Base-by-base conservation (phyloP, 768 basidiomycete species). In the Serpula lacrymans region DNA sequence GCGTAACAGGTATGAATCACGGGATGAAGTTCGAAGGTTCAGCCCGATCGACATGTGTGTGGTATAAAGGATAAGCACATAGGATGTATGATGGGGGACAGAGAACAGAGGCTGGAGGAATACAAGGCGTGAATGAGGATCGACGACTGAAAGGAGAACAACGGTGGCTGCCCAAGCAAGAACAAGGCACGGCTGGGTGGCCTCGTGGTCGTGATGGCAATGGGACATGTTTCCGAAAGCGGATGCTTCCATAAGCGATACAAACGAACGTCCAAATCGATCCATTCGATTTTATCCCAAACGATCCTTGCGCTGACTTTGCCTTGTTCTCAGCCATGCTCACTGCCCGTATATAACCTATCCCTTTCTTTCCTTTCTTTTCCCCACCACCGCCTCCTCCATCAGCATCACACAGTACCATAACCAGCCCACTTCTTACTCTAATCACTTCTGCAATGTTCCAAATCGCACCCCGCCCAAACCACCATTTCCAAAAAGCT, bases 401-500 rank as follows among this genome's bases (percentile, higher is more conserved):
- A 46, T 37, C 13, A 21, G 13, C 37, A 13, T 18, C 36, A 34
- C 23, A 34, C 42, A 7, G 45, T 36, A 47, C 47, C 43, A 33
- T 18, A 33, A 33, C 14, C 31, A 39, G 8, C 20, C 34, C 21
- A 30, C 17, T 18, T 21, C 22, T n/a, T 14, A n/a, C n/a, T n/a
- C 22, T 34, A 18, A 33, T n/a, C 44, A 34, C 2, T 31, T 29
- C 46, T 46, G 58, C 50, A 49, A 62, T 62, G 60, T 60, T 64
- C 51, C 60, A 62, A 41, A 53, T 62, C 47, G n/a, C n/a, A n/a
- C n/a, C n/a, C n/a, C 60, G 57, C 30, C 59, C 60, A 25, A 59
- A 62, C 18, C 60, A 62, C 51, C 60, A 62, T 24, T 64, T 53
- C 23, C 60, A 62, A 48, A 62, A 62, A 62, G 60, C 62, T 43